A percentile compares a stretch with the other conserved stretches of the same genome.
phyloP scores from a whole-genome alignment of 2,329 filamentous ascomycete genomes.

The Phyllosticta paracitricarpa region DNA sequence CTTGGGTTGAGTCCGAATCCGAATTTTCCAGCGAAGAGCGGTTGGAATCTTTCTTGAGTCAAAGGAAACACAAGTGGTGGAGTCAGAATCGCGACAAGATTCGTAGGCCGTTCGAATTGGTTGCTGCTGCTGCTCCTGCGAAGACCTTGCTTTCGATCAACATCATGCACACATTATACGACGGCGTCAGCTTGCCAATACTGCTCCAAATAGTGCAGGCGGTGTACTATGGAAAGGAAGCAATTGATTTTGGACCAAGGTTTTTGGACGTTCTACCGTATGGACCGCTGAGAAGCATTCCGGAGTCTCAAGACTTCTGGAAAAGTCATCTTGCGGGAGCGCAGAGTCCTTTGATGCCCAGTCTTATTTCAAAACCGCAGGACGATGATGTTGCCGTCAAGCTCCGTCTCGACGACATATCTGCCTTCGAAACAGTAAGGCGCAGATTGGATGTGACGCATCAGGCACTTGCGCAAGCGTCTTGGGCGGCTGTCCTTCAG shows the following conservation, averaged over 20 bases:
- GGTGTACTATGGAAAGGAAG: constrained; percentile 36
- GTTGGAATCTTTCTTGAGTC: constrained; percentile 25
- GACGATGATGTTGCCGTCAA: constrained; percentile 14
- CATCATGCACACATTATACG: constrained; percentile 81
- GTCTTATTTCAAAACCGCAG: constrained; percentile 15
- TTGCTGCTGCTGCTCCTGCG: constrained; percentile 28
- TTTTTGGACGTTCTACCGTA: constrained; percentile 60
- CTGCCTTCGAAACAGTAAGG: constrained; percentile 38
- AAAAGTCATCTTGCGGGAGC: constrained; percentile 39
- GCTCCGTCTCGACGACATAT: constrained; percentile 35
- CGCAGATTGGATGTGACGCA: constrained; percentile 59
- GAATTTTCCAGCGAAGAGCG: constrained; percentile 18
- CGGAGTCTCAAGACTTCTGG: constrained; percentile 60
- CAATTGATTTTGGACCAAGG: constrained; percentile 32
- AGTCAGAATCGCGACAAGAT: constrained; percentile 41
- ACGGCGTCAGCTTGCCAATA: constrained; percentile 66
- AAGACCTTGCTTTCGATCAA: constrained; percentile 46
- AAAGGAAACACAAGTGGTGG: constrained; percentile 44
- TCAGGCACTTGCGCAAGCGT: constrained; percentile 68
- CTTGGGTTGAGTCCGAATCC: constrained; percentile 35
- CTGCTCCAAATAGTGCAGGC: constrained; percentile 51
- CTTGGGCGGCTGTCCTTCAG: constrained; percentile 58
- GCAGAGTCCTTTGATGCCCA: constrained; percentile 20
- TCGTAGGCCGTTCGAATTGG: constrained; percentile 42
- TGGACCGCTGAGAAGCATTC: constrained; percentile 51